Evolutionary conservation across 495 filamentous ascomycete genomes (phyloP).

Genomic region (Talaromyces borbonicus): DNA sequence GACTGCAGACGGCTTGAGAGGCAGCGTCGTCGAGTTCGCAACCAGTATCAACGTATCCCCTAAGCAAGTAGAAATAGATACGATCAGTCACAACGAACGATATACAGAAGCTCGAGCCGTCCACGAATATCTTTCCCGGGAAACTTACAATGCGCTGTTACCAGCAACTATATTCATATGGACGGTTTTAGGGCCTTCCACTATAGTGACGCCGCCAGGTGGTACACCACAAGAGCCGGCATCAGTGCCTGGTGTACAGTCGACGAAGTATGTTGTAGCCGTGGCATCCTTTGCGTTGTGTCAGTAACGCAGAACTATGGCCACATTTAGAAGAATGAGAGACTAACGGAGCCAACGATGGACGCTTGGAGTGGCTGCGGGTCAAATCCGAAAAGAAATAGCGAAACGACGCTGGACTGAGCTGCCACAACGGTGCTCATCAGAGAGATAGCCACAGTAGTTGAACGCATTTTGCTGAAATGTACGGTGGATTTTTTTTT

Average conservation of each 20-base stretch:
- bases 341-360: conserved; percentile 27
- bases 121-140: no score
- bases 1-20: conserved; percentile 27
- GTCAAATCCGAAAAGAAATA: conserved; percentile 29
- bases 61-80: conserved; percentile 6
- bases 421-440: conserved; percentile 20
- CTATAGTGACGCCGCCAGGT: conserved; percentile 23
- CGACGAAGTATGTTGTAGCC: conserved; percentile 31
- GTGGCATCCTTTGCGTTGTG: conserved; percentile 15
- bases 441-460: conserved; percentile 2
- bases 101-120: not conserved
- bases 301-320: conserved; percentile 4
- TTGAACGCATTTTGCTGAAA: conserved; percentile 4
- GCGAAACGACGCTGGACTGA: conserved; percentile 19
- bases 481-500: not conserved
- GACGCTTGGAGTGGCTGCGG: conserved; percentile 28
- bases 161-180: conserved; percentile 12
- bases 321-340: no score
- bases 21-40: conserved; percentile 25
- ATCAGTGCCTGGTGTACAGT: conserved; percentile 26
- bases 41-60: conserved; percentile 15
- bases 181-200: conserved; percentile 19
- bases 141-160: conserved; percentile 11
- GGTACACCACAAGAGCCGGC: conserved; percentile 23
- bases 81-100: not conserved